Percentiles rank a stretch among this genome's conserved stretches.
phyloP scores from a whole-genome alignment of 1,284 basidiomycete species.

The Trichosporon inkin region DNA sequence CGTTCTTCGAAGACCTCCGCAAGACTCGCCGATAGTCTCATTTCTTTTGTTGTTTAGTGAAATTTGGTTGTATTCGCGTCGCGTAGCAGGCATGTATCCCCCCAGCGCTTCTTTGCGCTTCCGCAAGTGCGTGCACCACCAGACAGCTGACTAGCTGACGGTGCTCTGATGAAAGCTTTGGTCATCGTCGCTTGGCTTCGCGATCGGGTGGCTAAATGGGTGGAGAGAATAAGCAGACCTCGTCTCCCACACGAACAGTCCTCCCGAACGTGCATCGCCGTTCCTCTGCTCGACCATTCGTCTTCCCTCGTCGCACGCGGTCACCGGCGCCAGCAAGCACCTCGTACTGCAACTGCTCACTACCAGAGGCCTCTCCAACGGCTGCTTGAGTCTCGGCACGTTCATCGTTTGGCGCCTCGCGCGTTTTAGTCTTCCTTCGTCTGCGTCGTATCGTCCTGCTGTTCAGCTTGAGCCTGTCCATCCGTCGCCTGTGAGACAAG shows the following conservation, averaged over 20 bases:
- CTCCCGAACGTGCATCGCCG: neutral
- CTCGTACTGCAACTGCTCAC: conserved; percentile 4
- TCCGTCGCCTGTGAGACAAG: neutral
- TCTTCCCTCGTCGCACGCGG: conserved; percentile 4
- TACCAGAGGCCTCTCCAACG: conserved; percentile 7
- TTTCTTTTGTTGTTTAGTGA: too few species aligned
- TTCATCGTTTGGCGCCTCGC: neutral
- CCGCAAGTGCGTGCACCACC: too few species aligned
- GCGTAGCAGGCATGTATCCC: too few species aligned
- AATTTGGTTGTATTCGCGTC: too few species aligned
- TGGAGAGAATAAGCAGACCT: too few species aligned
- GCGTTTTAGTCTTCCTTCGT: neutral
- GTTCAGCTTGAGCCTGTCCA: neutral
- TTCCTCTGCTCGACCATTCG: neutral
- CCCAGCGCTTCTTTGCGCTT: too few species aligned
- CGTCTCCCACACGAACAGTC: too few species aligned
- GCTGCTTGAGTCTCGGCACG: conserved; percentile 4
- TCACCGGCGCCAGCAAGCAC: conserved; percentile 2
- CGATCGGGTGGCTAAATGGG: too few species aligned
- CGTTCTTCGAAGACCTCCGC: conserved; percentile 34
- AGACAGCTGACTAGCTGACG: too few species aligned
- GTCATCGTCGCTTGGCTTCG: too few species aligned
- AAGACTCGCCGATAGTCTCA: too few species aligned
- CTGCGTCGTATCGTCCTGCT: conserved; percentile 3
- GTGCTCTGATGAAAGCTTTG: too few species aligned